Evolutionary conservation across 306 rosid genomes (phyloP).

Genomic region (Astragalus membranaceus): DNA sequence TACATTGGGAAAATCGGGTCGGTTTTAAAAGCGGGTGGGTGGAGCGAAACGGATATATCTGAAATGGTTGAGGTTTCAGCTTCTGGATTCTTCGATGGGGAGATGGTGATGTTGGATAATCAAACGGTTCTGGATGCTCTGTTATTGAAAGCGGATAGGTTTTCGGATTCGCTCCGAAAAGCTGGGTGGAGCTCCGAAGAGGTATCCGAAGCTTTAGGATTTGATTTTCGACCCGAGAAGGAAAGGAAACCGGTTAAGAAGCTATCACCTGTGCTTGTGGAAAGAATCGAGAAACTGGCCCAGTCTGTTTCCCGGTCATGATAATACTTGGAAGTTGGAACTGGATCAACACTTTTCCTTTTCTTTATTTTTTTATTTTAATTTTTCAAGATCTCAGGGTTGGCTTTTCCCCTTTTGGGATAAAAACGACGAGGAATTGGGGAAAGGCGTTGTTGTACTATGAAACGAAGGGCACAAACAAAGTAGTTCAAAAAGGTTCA

Average conservation of each 20-base stretch:
- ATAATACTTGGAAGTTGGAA: conserved; percentile 9
- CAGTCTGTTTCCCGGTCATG: conserved; percentile 73
- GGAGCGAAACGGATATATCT: conserved; percentile 75
- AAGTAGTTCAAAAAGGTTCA: conserved; percentile 27
- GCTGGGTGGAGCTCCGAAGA: conserved; percentile 99
- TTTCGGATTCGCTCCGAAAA: conserved; percentile 75
- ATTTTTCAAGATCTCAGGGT: conserved; percentile 20
- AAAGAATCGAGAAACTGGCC: conserved; percentile 78
- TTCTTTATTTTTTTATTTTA: neutral
- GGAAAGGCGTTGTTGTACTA: conserved; percentile 53
- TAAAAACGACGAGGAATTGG: conserved; percentile 17
- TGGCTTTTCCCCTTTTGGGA: conserved; percentile 26
- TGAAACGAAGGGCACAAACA: conserved; percentile 35
- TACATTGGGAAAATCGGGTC: conserved; percentile 77
- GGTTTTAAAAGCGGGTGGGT: conserved; percentile 68
- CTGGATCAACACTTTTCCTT: conserved; percentile 2
- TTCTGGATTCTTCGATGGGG: conserved; percentile 72
- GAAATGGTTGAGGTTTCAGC: conserved; percentile 81
- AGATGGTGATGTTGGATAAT: conserved; percentile 72
- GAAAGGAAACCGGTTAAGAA: conserved; percentile 71
- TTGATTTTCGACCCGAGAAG: conserved; percentile 89
- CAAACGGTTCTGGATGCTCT: conserved; percentile 84
- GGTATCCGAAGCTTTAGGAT: conserved; percentile 81
- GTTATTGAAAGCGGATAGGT: conserved; percentile 64
- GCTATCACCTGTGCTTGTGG: conserved; percentile 69